Base-by-base conservation (phyloP, 2,329 filamentous ascomycete genomes). In the Beauveria brongniartii region DNA sequence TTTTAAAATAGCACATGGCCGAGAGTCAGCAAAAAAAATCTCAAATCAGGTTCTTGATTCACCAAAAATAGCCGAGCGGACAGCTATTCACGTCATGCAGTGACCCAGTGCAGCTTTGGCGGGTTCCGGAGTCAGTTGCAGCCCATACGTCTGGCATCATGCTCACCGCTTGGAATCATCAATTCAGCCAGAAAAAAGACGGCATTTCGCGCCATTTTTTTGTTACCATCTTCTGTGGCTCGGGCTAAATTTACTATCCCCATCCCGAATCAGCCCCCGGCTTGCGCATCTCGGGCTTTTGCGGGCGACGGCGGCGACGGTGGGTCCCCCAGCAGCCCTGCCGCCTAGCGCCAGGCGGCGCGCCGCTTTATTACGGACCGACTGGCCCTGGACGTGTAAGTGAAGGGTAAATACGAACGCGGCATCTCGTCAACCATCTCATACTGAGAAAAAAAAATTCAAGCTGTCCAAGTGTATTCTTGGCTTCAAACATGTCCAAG, bases 401-500 rank as follows among this genome's bases (percentile, higher is more conserved):
- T 54, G 51, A 54, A 55, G n/a, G n/a, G n/a, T 55, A 22, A 55
- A 46, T 55, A 55, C 53, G 9, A 40, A 40, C 50, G 9, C 9
- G 14, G 22, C 5, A 22, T 16, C 28, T 30, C 5, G 3, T 22
- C 51, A 54, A 16, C 40, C 5, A 20, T 46, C 18, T 46, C 34
- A 5, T 16, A n/a, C n/a, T n/a, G n/a, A n/a, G n/a, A n/a, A n/a
- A n/a, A n/a, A n/a, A n/a, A n/a, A n/a, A n/a, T n/a, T n/a, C n/a
- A n/a, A n/a, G n/a, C 22, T 22, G 22, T 22, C 22, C 22, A 22
- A 22, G 22, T 22, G 22, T 22, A 22, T 22, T 3, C 22, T 34
- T 34, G 30, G 30, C 30, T 1, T 1, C 47, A 53, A 26, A 14
- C 47, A 44, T 66, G 54, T 48, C 67, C 59, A 72, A 68, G 59